Base-by-base conservation (phyloP, 1,284 basidiomycete species). In the Somion occarium region DNA sequence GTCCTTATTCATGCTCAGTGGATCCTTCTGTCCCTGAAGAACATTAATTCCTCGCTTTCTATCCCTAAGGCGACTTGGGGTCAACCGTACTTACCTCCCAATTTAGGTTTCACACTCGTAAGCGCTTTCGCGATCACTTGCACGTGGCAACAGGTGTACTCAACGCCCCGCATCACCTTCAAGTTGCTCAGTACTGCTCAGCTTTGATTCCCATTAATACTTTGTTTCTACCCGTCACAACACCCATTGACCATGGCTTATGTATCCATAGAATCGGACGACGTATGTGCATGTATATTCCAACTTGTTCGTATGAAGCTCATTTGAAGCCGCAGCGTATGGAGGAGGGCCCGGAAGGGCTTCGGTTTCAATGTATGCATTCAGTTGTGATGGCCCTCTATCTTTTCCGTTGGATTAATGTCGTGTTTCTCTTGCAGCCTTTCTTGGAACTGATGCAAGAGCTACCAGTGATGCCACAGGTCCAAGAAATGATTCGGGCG, bases 211-310 rank as follows among this genome's bases (percentile, higher is more conserved):
- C n/a, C n/a, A n/a, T n/a, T n/a, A n/a, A n/a, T n/a, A n/a, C n/a
- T n/a, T n/a, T n/a, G n/a, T n/a, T n/a, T n/a, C n/a, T n/a, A 9
- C 19, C 39, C 20, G 18, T 48, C 38, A 19, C 37, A 38, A 3
- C 38, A n/a, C 34, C 24, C 18, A 7, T 12, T n/a, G 37, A 49
- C 1, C 11, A 64, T 68, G 65, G 62, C 64, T 9, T 65, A 66
- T 43, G 64, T 65, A 23, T 62, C 64, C 38, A 66, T 68, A n/a
- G 66, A 68, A 42, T 56, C 66, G 1, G 66, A 68, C 45, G 64
- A 68, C 43, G 66, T 68, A 38, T 41, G 62, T 47, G 19, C 1
- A 44, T 11, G 3, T 7, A 12, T 19, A 23, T 18, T 19, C 22
- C 12, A n/a, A 18, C 7, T 27, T 24, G 34, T 25, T 42, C 9